Conservation (phyloP, 495 filamentous ascomycete genomes). For the Penicillium ochrochloron region DNA sequence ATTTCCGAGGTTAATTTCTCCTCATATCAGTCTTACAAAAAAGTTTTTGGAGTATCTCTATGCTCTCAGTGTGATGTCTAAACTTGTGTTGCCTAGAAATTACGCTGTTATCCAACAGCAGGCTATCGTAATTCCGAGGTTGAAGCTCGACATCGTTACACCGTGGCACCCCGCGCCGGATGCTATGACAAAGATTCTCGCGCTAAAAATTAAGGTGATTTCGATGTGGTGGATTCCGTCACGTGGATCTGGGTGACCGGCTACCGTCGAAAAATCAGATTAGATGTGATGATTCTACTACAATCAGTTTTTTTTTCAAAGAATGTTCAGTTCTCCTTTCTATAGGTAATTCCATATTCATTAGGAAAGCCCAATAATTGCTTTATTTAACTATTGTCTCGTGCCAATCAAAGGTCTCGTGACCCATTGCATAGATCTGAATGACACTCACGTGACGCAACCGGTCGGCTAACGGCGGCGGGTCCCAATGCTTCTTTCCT, state of each 20-base stretch:
- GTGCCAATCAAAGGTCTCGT: not conserved
- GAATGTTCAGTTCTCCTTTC: not conserved
- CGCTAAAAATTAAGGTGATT: not conserved
- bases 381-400: not conserved
- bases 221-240: not conserved
- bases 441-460: conserved; percentile 41
- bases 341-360: not conserved
- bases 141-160: not conserved
- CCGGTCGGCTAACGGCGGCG: conserved; percentile 1
- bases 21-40: not conserved
- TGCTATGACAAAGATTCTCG: not conserved
- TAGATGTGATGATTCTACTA: not conserved
- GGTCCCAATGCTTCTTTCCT: conserved; percentile 1
- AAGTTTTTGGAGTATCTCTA: not conserved
- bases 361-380: not conserved
- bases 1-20: not conserved
- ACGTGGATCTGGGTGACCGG: not conserved
- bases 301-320: not conserved
- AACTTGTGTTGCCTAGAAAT: too few relatives aligned
- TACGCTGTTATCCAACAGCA: not conserved
- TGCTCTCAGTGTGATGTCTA: not conserved
- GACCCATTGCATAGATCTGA: conserved; percentile 20
- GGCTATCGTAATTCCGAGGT: not conserved
- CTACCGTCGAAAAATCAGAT: not conserved
- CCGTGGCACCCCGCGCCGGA: not conserved